These are phyloP conservation scores for Solanum piurae DNA, from an alignment of 257 asterid genomes.

Conservation along the genomic window DNA sequence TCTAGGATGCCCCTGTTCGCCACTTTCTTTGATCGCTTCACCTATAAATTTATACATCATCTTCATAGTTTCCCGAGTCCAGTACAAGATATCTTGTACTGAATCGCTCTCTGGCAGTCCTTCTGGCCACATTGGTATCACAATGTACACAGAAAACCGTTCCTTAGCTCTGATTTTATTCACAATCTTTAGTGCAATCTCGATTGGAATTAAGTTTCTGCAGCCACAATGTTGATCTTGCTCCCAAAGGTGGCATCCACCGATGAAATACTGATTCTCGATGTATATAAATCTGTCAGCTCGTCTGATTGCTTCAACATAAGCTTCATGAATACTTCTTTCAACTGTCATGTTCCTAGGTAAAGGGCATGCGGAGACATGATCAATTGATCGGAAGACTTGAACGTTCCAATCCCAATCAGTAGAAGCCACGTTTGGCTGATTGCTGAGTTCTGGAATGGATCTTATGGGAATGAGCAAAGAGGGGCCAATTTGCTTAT, in stretches of 20 bases:
- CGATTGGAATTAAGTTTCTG: constrained; percentile 67
- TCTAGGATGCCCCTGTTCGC: constrained; percentile 43
- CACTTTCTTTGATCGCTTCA: constrained; percentile 50
- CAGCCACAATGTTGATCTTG: constrained; percentile 70
- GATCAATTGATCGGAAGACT: constrained; percentile 79
- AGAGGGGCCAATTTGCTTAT: constrained; percentile 64
- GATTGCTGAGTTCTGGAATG: constrained; percentile 41
- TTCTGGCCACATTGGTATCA: constrained; percentile 96
- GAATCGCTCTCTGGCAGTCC: constrained; percentile 77
- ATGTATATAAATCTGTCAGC: constrained; percentile 71
- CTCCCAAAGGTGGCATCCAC: constrained; percentile 89
- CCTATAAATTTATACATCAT: constrained; percentile 74
- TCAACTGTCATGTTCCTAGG: constrained; percentile 38
- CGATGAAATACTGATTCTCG: constrained; percentile 86
- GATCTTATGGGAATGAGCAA: constrained; percentile 35
- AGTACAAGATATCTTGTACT: constrained; percentile 64
- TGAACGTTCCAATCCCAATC: constrained; percentile 65
- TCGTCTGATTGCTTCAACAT: constrained; percentile 72
- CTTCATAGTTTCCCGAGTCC: constrained; percentile 78
- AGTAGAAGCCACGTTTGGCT: constrained; percentile 8
- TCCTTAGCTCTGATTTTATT: constrained; percentile 55
- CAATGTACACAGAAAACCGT: constrained; percentile 50
- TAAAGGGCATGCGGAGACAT: constrained; percentile 44
- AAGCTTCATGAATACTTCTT: constrained; percentile 72
- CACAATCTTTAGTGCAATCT: constrained; percentile 63